These are phyloP conservation scores for Vitis labrusca DNA, from an alignment of 164 flowering plant species.

Conservation along the genomic window DNA sequence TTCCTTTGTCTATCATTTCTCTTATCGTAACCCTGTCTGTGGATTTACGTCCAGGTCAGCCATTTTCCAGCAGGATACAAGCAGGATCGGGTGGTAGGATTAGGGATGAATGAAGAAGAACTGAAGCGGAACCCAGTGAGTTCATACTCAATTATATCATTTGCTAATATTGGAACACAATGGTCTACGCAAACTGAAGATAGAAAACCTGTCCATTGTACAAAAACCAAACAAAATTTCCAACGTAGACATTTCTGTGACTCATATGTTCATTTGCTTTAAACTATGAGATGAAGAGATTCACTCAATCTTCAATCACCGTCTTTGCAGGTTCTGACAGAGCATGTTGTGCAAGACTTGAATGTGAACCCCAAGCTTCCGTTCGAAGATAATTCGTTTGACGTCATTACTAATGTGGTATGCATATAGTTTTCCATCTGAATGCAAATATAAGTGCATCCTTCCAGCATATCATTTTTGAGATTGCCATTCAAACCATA, in stretches of 20 bases:
- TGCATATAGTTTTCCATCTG: conserved; percentile 11
- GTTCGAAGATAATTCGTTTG: conserved; percentile 81
- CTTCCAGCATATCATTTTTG: neutral
- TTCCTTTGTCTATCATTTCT: neutral
- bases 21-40: conserved; percentile 3
- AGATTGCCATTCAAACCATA: neutral
- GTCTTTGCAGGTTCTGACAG: conserved; percentile 75
- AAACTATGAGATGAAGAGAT: conserved; percentile 1
- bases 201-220: too few species aligned
- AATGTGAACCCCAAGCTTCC: conserved; percentile 83
- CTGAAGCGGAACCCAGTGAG: conserved; percentile 78
- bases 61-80: conserved; percentile 90
- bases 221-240: too few species aligned
- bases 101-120: conserved; percentile 94
- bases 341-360: conserved; percentile 84
- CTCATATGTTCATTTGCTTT: too few species aligned
- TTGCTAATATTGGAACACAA: neutral
- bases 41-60: conserved; percentile 63
- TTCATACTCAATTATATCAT: neutral
- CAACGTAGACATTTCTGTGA: too few species aligned
- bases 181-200: too few species aligned
- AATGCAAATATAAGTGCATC: neutral
- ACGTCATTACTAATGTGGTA: conserved; percentile 93
- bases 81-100: conserved; percentile 80
- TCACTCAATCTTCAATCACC: neutral